Conservation (phyloP, 2,329 filamentous ascomycete species). For the Helicocarpus griseus region DNA sequence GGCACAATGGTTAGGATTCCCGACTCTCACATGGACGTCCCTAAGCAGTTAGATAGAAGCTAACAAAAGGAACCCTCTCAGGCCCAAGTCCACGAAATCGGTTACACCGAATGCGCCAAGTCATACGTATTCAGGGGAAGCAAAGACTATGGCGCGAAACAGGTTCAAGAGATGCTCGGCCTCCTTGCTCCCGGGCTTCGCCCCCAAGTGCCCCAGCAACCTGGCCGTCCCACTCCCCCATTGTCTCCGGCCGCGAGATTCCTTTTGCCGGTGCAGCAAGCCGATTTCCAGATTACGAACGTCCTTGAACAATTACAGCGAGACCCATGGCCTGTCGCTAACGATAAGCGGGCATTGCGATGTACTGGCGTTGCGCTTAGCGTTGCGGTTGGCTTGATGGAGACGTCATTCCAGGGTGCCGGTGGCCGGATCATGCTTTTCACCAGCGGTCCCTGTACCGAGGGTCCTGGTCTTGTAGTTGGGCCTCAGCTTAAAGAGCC, state of each 20-base stretch:
- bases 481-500: constrained; percentile 91
- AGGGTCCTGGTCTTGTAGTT: constrained; percentile 94
- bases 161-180: constrained; percentile 98
- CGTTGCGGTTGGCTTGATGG: constrained; percentile 83
- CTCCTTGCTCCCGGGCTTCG: constrained; percentile 63
- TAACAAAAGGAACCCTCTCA: constrained; percentile 26
- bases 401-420: constrained; percentile 91
- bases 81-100: constrained; percentile 95
- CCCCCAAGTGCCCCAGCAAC: constrained; percentile 62
- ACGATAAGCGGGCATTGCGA: constrained; percentile 78
- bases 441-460: constrained; percentile 85
- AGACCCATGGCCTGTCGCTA: constrained; percentile 95
- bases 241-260: constrained; percentile 81
- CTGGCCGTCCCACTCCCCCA: constrained; percentile 62
- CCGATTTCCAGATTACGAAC: constrained; percentile 95
- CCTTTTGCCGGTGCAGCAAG: constrained; percentile 86
- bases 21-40: background rate
- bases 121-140: constrained; percentile 96
- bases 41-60: too few relatives aligned
- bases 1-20: constrained; percentile 71
- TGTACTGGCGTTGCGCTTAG: constrained; percentile 96
- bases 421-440: constrained; percentile 97
- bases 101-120: constrained; percentile 95
- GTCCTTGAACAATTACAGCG: constrained; percentile 90
- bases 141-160: constrained; percentile 96